Evolutionary conservation across 192 early-diverging fungal genomes (phyloP).

Genomic region (Mortierella antarctica): DNA sequence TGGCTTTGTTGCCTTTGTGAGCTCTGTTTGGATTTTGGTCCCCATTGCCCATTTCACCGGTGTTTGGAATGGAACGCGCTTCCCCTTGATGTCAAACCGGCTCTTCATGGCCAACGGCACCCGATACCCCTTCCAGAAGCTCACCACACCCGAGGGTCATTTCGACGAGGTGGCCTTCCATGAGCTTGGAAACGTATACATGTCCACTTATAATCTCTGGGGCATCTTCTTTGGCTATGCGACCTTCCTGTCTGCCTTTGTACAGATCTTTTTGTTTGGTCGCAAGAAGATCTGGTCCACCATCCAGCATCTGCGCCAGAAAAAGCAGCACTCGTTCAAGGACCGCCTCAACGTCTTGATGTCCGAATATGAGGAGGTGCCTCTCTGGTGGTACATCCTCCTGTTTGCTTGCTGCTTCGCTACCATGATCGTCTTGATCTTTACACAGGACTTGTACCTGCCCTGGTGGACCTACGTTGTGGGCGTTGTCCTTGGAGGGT

Average conservation of each 20-base stretch:
- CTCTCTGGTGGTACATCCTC: constrained; percentile 50
- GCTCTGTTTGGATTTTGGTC: constrained; percentile 58
- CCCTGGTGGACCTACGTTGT: constrained; percentile 56
- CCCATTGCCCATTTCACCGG: constrained; percentile 50
- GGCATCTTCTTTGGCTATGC: constrained; percentile 56
- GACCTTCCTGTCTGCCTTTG: constrained; percentile 55
- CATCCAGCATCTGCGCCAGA: constrained; percentile 36
- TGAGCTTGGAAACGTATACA: constrained; percentile 48
- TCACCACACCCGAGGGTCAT: constrained; percentile 31
- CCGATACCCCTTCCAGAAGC: constrained; percentile 38
- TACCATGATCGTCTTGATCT: constrained; percentile 51
- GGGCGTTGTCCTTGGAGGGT: constrained; percentile 46
- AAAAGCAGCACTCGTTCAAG: constrained; percentile 33
- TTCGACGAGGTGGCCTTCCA: constrained; percentile 33
- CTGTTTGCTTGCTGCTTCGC: constrained; percentile 49
- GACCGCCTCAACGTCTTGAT: constrained; percentile 55
- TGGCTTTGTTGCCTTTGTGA: constrained; percentile 58
- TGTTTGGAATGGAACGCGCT: constrained; percentile 32
- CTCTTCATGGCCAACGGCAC: constrained; percentile 50
- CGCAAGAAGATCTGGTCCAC: constrained; percentile 50
- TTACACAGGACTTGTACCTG: constrained; percentile 48
- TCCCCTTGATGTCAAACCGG: constrained; percentile 55
- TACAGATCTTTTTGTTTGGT: constrained; percentile 55
- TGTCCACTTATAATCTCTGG: constrained; percentile 55
- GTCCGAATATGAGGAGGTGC: constrained; percentile 48